Evolutionary conservation across 2,329 filamentous ascomycete species (phyloP).

Genomic region (Zymoseptoria passerinii): DNA sequence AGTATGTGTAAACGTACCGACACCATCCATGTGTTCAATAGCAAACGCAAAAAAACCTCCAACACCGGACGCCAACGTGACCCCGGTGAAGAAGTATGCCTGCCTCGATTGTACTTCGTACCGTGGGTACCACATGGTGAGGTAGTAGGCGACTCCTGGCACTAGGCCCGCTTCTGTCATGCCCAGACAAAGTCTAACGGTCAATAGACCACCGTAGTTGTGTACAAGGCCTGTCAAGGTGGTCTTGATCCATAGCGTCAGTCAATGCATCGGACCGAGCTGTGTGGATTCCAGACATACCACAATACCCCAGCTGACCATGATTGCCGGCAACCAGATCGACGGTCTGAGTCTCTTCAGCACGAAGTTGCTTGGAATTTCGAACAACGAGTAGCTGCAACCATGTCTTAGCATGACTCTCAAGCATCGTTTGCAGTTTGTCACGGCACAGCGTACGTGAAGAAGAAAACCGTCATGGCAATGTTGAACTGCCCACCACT

Average conservation of each 20-base stretch:
- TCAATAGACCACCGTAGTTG: background rate
- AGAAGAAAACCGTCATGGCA: constrained; percentile 32
- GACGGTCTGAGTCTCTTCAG: constrained; percentile 14
- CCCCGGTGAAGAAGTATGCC: constrained; percentile 42
- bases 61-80: constrained; percentile 44
- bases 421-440: constrained; percentile 56
- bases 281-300: background rate
- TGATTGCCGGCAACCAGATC: constrained; percentile 16
- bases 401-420: background rate
- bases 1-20: background rate
- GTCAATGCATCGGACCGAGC: background rate
- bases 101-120: constrained; percentile 38
- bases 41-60: constrained; percentile 46
- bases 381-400: background rate
- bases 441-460: constrained; percentile 31
- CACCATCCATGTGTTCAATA: constrained; percentile 34
- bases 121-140: constrained; percentile 41
- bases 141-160: constrained; percentile 31
- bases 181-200: background rate
- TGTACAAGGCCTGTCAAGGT: background rate
- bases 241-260: background rate
- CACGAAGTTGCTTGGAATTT: background rate
- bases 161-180: background rate
- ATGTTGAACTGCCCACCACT: constrained; percentile 32
- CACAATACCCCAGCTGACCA: background rate